A percentile compares a stretch with the other conserved stretches of the same genome.
Conservation (phyloP, 2,329 filamentous ascomycete genomes). For the Ophiostoma sp. region DNA sequence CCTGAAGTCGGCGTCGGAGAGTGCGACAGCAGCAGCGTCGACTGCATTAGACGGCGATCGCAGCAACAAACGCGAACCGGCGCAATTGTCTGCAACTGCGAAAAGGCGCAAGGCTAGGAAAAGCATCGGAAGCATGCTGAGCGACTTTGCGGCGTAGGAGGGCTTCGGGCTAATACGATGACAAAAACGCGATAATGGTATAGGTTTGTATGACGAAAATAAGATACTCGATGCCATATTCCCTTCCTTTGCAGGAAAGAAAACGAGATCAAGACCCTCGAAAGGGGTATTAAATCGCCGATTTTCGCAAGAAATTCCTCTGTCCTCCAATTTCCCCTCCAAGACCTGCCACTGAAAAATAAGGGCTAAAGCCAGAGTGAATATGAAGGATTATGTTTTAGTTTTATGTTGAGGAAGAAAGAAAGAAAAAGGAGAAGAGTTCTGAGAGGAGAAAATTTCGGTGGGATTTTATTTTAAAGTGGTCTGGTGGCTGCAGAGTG, state of each 20-base stretch:
- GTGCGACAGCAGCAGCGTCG: neutral
- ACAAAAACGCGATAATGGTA: neutral
- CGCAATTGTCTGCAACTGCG: neutral
- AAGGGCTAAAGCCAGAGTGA: slow-evolving; percentile 64
- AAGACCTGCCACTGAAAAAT: slow-evolving; percentile 54
- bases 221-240: slow-evolving; percentile 39
- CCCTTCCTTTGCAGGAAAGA: slow-evolving; percentile 19
- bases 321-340: slow-evolving; percentile 71
- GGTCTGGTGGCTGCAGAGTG: neutral
- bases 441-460: slow-evolving; percentile 1
- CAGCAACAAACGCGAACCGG: neutral
- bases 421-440: slow-evolving; percentile 29
- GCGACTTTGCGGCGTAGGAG: neutral
- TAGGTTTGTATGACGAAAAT: neutral
- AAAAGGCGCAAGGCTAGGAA: neutral
- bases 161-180: neutral
- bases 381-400: slow-evolving; percentile 55
- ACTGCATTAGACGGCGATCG: too few relatives aligned
- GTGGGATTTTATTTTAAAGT: slow-evolving; percentile 1
- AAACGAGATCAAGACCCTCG: slow-evolving; percentile 20
- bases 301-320: slow-evolving; percentile 44
- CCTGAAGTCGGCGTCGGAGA: neutral
- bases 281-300: slow-evolving; percentile 8
- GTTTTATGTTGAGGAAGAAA: slow-evolving; percentile 46
- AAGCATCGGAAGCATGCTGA: slow-evolving; percentile 11